Evolutionary conservation across 495 filamentous ascomycete species (phyloP).

Genomic region (Acidomyces sp.): DNA sequence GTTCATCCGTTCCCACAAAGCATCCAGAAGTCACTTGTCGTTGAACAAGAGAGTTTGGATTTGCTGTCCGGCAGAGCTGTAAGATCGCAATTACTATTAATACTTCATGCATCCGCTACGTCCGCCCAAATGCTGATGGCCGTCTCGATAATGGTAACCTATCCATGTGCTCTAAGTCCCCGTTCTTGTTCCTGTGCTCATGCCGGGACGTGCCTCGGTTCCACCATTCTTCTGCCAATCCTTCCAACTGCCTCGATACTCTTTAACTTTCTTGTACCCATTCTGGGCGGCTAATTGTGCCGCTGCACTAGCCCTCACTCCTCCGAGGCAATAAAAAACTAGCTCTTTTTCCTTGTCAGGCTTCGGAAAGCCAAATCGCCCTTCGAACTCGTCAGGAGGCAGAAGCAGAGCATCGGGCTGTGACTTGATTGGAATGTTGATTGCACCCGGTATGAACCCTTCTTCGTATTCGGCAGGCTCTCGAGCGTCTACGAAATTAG

Average conservation of each 20-base stretch:
- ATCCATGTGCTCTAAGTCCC: not conserved
- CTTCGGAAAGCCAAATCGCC: conserved; percentile 54
- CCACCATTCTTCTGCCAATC: conserved; percentile 71
- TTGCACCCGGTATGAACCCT: conserved; percentile 64
- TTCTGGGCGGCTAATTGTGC: conserved; percentile 63
- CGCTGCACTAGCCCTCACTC: conserved; percentile 69
- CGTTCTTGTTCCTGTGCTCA: not conserved
- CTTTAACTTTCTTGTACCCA: conserved; percentile 60
- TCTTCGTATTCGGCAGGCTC: conserved; percentile 63
- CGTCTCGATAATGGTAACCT: too few relatives aligned
- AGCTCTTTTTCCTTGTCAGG: conserved; percentile 44
- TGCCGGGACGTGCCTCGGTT: not conserved
- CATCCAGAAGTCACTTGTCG: too few relatives aligned
- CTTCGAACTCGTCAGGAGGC: conserved; percentile 59
- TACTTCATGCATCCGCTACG: too few relatives aligned
- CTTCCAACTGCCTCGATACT: conserved; percentile 81
- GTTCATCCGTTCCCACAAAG: too few relatives aligned
- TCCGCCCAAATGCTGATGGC: too few relatives aligned
- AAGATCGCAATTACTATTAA: too few relatives aligned
- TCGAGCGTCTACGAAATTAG: conserved; percentile 49
- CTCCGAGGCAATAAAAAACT: conserved; percentile 87
- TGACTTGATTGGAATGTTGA: conserved; percentile 66
- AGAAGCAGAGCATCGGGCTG: conserved; percentile 69
- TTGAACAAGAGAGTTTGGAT: too few relatives aligned
- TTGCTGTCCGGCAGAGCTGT: too few relatives aligned